These are phyloP conservation scores for Chalciporus sp. DNA, from an alignment of 1,284 basidiomycete species.

Conservation along the genomic window DNA sequence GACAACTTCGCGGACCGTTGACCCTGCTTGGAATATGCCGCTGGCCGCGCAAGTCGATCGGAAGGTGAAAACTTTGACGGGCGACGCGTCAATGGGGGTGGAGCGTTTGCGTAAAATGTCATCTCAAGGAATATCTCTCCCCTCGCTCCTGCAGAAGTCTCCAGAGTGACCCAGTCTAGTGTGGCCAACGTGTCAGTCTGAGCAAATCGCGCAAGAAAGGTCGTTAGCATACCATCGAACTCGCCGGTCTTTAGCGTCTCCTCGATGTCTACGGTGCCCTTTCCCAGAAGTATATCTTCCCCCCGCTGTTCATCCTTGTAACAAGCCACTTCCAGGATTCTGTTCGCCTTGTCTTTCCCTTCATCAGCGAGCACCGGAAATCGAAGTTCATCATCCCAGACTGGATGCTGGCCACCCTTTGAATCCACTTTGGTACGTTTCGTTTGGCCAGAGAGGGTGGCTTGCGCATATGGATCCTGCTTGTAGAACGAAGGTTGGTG, in stretches of 20 bases:
- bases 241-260: conserved; percentile 71
- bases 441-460: conserved; percentile 45
- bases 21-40: conserved; percentile 18
- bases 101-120: conserved; percentile 70
- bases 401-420: conserved; percentile 77
- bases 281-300: conserved; percentile 61
- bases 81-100: conserved; percentile 49
- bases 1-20: conserved; percentile 4
- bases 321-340: conserved; percentile 64
- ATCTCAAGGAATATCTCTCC: conserved; percentile 80
- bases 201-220: background rate
- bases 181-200: conserved; percentile 9
- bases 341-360: conserved; percentile 44
- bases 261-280: conserved; percentile 62
- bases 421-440: conserved; percentile 63
- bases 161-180: conserved; percentile 69
- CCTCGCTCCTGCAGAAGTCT: conserved; percentile 54
- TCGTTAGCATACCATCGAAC: conserved; percentile 63
- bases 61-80: conserved; percentile 47
- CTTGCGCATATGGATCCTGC: conserved; percentile 69
- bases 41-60: conserved; percentile 44
- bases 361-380: conserved; percentile 48
- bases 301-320: conserved; percentile 62
- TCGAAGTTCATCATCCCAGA: conserved; percentile 75
- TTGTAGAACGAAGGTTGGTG: conserved; percentile 75